These are phyloP conservation scores for Capsella bursapastoris DNA, from an alignment of 345 rosid genomes.

Conservation along the genomic window DNA sequence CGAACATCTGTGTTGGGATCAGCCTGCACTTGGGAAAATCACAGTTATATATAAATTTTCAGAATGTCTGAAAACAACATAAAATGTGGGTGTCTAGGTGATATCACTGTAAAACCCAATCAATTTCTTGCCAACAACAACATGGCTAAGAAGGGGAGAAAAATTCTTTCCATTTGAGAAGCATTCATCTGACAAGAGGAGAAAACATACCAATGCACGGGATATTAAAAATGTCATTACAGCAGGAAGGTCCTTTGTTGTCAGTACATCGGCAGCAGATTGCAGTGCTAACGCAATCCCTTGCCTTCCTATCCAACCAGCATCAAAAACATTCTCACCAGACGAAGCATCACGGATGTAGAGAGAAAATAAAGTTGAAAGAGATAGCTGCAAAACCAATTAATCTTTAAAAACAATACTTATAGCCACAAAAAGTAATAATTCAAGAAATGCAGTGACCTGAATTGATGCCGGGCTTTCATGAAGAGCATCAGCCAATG, in stretches of 20 bases:
- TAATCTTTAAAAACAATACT: conserved; percentile 37
- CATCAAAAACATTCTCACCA: conserved; percentile 67
- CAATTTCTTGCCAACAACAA: background rate
- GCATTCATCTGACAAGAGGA: conserved; percentile 35
- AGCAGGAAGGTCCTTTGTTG: conserved; percentile 95
- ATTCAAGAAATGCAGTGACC: conserved; percentile 50
- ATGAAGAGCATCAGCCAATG: conserved; percentile 96
- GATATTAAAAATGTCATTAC: conserved; percentile 97
- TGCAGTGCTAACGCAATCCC: conserved; percentile 90
- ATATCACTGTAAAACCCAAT: conserved; percentile 7
- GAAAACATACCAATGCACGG: conserved; percentile 77
- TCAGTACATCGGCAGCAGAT: conserved; percentile 89
- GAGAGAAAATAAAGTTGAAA: conserved; percentile 85
- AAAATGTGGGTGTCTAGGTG: conserved; percentile 1
- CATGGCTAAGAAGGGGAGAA: conserved; percentile 23
- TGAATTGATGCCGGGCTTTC: conserved; percentile 84
- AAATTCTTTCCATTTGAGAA: background rate
- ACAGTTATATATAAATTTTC: too few relatives aligned
- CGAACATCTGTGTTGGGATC: conserved; percentile 98
- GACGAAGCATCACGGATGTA: conserved; percentile 73
- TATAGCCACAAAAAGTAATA: conserved; percentile 20
- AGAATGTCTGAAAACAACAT: background rate
- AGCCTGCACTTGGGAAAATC: conserved; percentile 61
- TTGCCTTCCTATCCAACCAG: conserved; percentile 94
- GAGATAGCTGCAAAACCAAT: conserved; percentile 67